Evolutionary conservation across 148 eudicot species (phyloP), one percentile per base, ranked within the genome.

Genomic region (Vaccinium vitisidaea): DNA sequence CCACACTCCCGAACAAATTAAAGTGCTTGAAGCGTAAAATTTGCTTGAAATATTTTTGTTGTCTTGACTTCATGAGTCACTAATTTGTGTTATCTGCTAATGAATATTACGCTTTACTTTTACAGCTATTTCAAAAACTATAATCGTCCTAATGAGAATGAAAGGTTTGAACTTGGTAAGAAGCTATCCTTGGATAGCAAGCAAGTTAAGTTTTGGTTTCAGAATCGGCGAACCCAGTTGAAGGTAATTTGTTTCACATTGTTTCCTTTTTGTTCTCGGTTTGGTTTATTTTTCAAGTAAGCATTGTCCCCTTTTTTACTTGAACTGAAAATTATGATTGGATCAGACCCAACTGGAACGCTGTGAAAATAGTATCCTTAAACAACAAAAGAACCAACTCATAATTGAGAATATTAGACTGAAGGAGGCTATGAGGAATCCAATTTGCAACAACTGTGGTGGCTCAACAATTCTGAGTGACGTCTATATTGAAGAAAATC

Each of bases 181-280:
- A 91, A 87, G 80, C 92, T 96, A 25, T 80, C 86, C 49, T 85
- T 96, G 83, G 93, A 92, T 65, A 87, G 81, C 84, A 92, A 86
- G 61, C 97, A 94, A 84, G 97, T 96, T 32, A 94, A 96, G 84
- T 94, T 93, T 89, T 96, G 98, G 99, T 96, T 96, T 86, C 99
- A 94, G 65, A 96, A 96, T 82, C 91, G 92, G 18, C 90, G 98
- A 67, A 94, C 99, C 14, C 98, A 94, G 77, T 58, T 92, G 90
- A 96, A 96, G 99, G 99, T 94, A 92, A 83, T 55, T 46, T 48
- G 19, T 15, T 15, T 15, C 6, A 71, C 1, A 15, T 74, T 5
- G 11, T 74, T 36, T 46, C 9, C 2, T 81, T 75, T 55, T 32
- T 25, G 73, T 67, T 81, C 23, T 73, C 43, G 14, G 50, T 27